These are phyloP conservation scores for Ceratocystis lukuohia DNA, from an alignment of 2,329 filamentous ascomycete genomes.

Conservation along the genomic window DNA sequence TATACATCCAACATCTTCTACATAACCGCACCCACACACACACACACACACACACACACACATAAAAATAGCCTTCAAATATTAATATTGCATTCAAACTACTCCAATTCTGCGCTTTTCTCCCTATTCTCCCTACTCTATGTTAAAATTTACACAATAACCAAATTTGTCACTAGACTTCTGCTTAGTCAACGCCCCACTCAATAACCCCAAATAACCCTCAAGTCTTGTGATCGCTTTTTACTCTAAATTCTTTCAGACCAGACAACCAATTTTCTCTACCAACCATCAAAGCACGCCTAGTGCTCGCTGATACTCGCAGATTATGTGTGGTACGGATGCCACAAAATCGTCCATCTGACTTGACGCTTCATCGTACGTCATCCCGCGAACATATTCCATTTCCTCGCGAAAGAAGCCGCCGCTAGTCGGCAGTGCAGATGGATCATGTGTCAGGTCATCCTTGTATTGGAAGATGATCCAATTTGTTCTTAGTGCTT, in stretches of 20 bases:
- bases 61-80: no score
- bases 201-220: neutral
- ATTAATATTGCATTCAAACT: neutral
- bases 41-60: no score
- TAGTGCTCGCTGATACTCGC: neutral
- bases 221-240: neutral
- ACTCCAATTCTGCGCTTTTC: neutral
- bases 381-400: neutral
- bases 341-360: neutral
- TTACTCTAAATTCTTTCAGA: neutral
- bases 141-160: neutral
- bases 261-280: neutral
- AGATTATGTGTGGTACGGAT: neutral
- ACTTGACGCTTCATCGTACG: neutral
- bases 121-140: neutral
- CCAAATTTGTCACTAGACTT: neutral
- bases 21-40: no score
- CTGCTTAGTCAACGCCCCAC: neutral
- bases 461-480: slow-evolving; percentile 1
- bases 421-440: neutral
- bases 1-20: no score
- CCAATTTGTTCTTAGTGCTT: neutral
- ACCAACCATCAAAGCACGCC: neutral
- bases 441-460: neutral
- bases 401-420: neutral